These are phyloP conservation scores for Cicer yamashitae DNA, from an alignment of 306 rosid species.

Conservation along the genomic window DNA sequence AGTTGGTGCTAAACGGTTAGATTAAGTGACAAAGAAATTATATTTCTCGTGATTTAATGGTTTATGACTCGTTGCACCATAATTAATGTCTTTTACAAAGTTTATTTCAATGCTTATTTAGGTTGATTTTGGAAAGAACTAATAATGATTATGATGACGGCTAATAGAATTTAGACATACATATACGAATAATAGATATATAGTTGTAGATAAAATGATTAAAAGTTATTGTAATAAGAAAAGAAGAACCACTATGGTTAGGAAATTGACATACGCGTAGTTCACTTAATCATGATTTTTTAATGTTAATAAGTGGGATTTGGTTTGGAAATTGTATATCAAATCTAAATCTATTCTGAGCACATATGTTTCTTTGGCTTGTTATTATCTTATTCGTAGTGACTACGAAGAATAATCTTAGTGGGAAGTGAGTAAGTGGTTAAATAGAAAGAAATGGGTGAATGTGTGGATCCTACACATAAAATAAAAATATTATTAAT, in stretches of 20 bases:
- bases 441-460: background rate
- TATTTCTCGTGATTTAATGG: too few relatives aligned
- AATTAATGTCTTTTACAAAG: too few relatives aligned
- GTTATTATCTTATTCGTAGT: constrained; percentile 19
- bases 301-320: constrained; percentile 64
- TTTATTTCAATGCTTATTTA: too few relatives aligned
- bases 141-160: constrained; percentile 31
- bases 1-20: too few relatives aligned
- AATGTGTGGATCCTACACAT: constrained; percentile 15
- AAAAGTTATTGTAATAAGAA: background rate
- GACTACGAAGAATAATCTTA: constrained; percentile 47
- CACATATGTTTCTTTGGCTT: constrained; percentile 28
- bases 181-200: background rate
- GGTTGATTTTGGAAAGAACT: background rate
- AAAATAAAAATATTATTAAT: background rate
- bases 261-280: constrained; percentile 49
- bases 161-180: constrained; percentile 6
- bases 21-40: too few relatives aligned
- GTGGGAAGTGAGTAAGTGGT: constrained; percentile 50
- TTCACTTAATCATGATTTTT: constrained; percentile 44
- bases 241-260: constrained; percentile 22
- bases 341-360: constrained; percentile 44
- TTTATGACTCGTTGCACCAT: too few relatives aligned
- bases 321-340: constrained; percentile 61
- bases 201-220: constrained; percentile 8